Percentiles rank a stretch among this genome's conserved stretches.
phyloP scores from a whole-genome alignment of 306 rosid species.

The Adenanthera pavonina region DNA sequence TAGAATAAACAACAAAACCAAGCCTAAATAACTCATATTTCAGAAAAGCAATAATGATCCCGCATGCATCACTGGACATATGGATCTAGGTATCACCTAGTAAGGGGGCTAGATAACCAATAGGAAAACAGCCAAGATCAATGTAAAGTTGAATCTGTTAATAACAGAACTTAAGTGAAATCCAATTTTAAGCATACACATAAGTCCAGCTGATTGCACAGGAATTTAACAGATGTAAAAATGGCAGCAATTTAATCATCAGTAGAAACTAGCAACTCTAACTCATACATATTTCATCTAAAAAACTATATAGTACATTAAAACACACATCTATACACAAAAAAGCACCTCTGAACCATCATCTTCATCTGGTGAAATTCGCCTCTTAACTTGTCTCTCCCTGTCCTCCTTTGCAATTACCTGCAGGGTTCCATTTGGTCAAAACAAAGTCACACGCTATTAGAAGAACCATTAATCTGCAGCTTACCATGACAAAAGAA shows the following conservation, averaged over 20 bases:
- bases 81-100: slow-evolving; percentile 8
- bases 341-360: slow-evolving; percentile 76
- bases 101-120: slow-evolving; percentile 23
- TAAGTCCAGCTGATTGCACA: slow-evolving; percentile 1
- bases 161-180: slow-evolving; percentile 6
- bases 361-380: slow-evolving; percentile 59
- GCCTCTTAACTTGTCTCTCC: slow-evolving; percentile 67
- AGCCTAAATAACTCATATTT: slow-evolving; percentile 11
- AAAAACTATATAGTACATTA: slow-evolving; percentile 1
- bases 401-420: slow-evolving; percentile 57
- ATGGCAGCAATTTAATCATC: slow-evolving; percentile 18
- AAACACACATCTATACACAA: slow-evolving; percentile 11
- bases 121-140: slow-evolving; percentile 22
- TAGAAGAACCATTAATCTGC: slow-evolving; percentile 39
- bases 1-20: slow-evolving; percentile 10
- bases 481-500: slow-evolving; percentile 41
- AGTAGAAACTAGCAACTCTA: slow-evolving; percentile 27
- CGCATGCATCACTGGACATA: slow-evolving; percentile 11
- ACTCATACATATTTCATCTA: background rate
- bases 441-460: slow-evolving; percentile 41
- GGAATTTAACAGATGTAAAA: slow-evolving; percentile 25
- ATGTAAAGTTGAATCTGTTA: slow-evolving; percentile 22
- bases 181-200: slow-evolving; percentile 6
- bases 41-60: background rate
- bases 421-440: slow-evolving; percentile 58